Conservation (phyloP, 2,329 filamentous ascomycete species). For the Drechslera avenae region DNA sequence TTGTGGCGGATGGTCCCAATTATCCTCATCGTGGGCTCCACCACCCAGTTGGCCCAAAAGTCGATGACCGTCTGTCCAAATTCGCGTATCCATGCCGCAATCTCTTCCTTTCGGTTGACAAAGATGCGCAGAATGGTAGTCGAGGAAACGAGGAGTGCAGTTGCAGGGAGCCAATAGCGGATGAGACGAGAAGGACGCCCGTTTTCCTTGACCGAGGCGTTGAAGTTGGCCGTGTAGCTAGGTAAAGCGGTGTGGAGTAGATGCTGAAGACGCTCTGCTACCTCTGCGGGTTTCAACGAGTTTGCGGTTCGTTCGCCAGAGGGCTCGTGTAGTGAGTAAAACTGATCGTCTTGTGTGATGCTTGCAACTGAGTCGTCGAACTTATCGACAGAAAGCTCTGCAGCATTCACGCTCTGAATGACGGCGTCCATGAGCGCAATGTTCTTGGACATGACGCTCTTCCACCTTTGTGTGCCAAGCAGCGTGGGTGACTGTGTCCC, state of each 20-base stretch:
- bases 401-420: conserved; percentile 69
- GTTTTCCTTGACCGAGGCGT: conserved; percentile 63
- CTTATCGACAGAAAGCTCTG: conserved; percentile 61
- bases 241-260: conserved; percentile 74
- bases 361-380: conserved; percentile 63
- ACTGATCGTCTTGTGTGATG: conserved; percentile 59
- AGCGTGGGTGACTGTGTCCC: conserved; percentile 51
- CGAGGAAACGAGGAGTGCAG: conserved; percentile 72
- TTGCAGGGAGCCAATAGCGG: conserved; percentile 86
- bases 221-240: conserved; percentile 65
- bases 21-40: conserved; percentile 81
- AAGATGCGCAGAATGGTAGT: conserved; percentile 84
- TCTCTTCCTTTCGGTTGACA: conserved; percentile 74
- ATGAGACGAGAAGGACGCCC: conserved; percentile 76
- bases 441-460: conserved; percentile 76
- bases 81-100: conserved; percentile 78
- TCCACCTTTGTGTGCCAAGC: conserved; percentile 64
- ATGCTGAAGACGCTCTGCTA: conserved; percentile 69
- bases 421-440: conserved; percentile 87
- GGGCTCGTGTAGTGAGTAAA: conserved; percentile 51
- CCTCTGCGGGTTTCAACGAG: conserved; percentile 55
- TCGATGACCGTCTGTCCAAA: conserved; percentile 79
- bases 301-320: conserved; percentile 42
- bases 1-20: conserved; percentile 93
- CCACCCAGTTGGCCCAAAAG: conserved; percentile 96